Conservation (phyloP, 2,329 filamentous ascomycete genomes). For the Herpotrichia juniperi region DNA sequence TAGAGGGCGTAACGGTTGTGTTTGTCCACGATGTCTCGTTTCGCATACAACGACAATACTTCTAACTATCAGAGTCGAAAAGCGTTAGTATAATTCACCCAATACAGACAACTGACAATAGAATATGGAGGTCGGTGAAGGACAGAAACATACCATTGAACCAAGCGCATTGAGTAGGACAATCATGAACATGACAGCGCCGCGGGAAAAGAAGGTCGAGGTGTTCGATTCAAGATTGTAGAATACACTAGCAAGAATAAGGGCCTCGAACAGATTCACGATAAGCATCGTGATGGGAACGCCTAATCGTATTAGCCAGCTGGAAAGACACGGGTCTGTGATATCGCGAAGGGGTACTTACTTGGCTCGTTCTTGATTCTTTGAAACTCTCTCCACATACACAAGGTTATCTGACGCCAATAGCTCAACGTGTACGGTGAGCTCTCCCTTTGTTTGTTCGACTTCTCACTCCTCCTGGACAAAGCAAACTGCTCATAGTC, state of each 20-base stretch:
- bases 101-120: too few species aligned
- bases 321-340: too few species aligned
- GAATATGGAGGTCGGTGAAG: conserved; percentile 39
- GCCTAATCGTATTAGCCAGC: too few species aligned
- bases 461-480: conserved; percentile 52
- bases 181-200: conserved; percentile 64
- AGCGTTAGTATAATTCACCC: too few species aligned
- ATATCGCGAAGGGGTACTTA: not conserved
- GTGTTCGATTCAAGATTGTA: conserved; percentile 58
- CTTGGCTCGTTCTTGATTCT: conserved; percentile 28
- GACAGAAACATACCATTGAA: conserved; percentile 63
- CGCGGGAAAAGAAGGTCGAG: conserved; percentile 59
- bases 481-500: conserved; percentile 40
- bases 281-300: not conserved
- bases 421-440: conserved; percentile 60
- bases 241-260: conserved; percentile 66
- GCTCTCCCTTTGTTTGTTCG: conserved; percentile 56
- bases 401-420: conserved; percentile 54
- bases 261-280: conserved; percentile 57
- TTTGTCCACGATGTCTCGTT: conserved; percentile 89
- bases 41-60: conserved; percentile 72
- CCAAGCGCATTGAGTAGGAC: conserved; percentile 61
- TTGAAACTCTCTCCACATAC: conserved; percentile 30
- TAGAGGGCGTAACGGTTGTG: conserved; percentile 60
- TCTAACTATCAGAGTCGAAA: too few species aligned